A percentile compares a stretch with the other conserved stretches of the same genome.
These are phyloP conservation scores for Pichia heedii DNA, from an alignment of 805 yeast species.

Conservation along the genomic window DNA sequence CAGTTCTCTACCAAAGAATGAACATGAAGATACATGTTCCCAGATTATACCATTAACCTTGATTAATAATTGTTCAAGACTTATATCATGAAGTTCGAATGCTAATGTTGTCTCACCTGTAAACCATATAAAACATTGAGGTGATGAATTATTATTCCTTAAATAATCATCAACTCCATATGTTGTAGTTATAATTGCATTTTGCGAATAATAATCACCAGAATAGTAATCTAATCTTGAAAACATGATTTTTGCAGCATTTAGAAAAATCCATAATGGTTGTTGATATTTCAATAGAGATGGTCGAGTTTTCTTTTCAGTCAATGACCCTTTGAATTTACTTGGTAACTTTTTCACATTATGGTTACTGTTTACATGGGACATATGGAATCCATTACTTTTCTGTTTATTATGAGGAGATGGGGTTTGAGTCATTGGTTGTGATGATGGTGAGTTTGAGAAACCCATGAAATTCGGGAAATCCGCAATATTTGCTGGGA, in stretches of 20 bases:
- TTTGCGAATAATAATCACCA: slow-evolving; percentile 29
- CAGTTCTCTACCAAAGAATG: slow-evolving; percentile 36
- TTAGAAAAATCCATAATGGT: slow-evolving; percentile 46
- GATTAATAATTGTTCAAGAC: slow-evolving; percentile 34
- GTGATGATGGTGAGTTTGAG: neutral
- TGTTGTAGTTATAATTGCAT: slow-evolving; percentile 31
- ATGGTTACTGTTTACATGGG: neutral
- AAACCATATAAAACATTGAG: slow-evolving; percentile 36
- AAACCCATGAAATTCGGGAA: neutral
- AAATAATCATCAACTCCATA: slow-evolving; percentile 19
- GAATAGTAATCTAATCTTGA: slow-evolving; percentile 36
- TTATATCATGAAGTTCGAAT: slow-evolving; percentile 39
- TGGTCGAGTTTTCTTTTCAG: slow-evolving; percentile 20
- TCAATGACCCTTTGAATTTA: neutral
- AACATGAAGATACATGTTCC: slow-evolving; percentile 54
- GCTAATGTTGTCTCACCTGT: slow-evolving; percentile 45
- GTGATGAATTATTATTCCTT: slow-evolving; percentile 7
- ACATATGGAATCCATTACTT: neutral
- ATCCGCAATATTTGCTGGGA: neutral
- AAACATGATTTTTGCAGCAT: slow-evolving; percentile 43
- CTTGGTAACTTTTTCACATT: neutral
- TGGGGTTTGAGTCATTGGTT: neutral
- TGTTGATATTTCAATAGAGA: slow-evolving; percentile 26
- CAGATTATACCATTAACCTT: slow-evolving; percentile 60
- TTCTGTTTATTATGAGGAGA: slow-evolving; percentile 12